These are phyloP conservation scores for Lyophyllum atratum DNA, from an alignment of 768 basidiomycete genomes.

Conservation along the genomic window DNA sequence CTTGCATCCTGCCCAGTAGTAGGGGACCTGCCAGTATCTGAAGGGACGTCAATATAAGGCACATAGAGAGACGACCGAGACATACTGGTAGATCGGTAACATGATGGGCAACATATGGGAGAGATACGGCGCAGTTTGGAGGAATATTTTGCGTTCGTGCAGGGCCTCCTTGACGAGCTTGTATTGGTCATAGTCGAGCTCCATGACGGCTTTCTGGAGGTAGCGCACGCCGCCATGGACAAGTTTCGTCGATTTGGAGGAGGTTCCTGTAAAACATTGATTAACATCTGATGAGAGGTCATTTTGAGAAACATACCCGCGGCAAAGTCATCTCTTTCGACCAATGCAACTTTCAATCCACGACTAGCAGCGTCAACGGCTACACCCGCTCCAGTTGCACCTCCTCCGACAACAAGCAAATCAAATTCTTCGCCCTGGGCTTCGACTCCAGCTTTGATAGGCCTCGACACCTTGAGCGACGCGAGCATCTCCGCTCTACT, in stretches of 20 bases:
- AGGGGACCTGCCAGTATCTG: constrained; percentile 96
- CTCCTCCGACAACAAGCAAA: constrained; percentile 86
- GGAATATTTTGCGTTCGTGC: constrained; percentile 89
- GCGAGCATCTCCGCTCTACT: constrained; percentile 65
- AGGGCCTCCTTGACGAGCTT: constrained; percentile 96
- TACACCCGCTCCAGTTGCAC: constrained; percentile 95
- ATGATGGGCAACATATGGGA: constrained; percentile 95
- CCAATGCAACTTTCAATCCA: constrained; percentile 89
- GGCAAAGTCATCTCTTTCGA: constrained; percentile 91
- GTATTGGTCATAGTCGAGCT: constrained; percentile 95
- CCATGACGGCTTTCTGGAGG: constrained; percentile 94
- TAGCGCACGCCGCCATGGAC: constrained; percentile 98
- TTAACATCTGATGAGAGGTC: neutral
- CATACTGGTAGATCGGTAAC: constrained; percentile 92
- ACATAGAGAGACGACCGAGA: neutral
- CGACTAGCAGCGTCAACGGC: constrained; percentile 93
- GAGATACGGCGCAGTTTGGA: constrained; percentile 95
- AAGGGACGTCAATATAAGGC: constrained; percentile 6
- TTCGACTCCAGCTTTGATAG: constrained; percentile 15
- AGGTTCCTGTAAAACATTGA: constrained; percentile 64
- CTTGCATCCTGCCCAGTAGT: constrained; percentile 95
- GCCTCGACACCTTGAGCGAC: constrained; percentile 50
- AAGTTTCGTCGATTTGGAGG: constrained; percentile 96
- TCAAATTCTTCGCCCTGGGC: constrained; percentile 64
- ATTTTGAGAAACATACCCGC: constrained; percentile 54